phyloP scores from a whole-genome alignment of 345 rosid genomes.

The Hypericum androsaemum region DNA sequence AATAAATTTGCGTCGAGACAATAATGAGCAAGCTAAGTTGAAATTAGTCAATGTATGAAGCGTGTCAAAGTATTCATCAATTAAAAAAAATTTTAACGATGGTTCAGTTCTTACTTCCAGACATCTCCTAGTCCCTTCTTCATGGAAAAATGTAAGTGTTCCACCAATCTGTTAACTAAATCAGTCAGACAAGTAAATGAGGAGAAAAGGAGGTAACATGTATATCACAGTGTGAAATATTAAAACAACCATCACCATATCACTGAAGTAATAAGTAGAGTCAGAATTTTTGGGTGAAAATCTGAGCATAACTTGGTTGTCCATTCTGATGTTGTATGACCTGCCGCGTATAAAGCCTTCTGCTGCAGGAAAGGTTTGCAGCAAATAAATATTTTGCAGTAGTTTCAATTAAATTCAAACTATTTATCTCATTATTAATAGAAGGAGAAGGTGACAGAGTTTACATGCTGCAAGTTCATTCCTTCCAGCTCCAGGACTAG shows the following conservation, averaged over 20 bases:
- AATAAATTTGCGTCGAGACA: background rate
- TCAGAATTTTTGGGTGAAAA: conserved; percentile 88
- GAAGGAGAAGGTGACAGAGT: conserved; percentile 12
- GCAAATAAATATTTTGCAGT: conserved; percentile 30
- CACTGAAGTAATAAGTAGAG: conserved; percentile 90
- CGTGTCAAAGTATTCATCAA: background rate
- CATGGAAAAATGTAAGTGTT: conserved; percentile 89
- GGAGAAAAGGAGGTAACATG: background rate
- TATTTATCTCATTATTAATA: conserved; percentile 1
- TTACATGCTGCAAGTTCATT: conserved; percentile 59
- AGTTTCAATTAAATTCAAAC: conserved; percentile 12
- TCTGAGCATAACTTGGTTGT: conserved; percentile 76
- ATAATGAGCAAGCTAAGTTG: no score
- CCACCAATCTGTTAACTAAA: conserved; percentile 70
- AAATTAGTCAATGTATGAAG: background rate
- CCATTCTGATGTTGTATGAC: conserved; percentile 96
- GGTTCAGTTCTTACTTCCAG: conserved; percentile 57
- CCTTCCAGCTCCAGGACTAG: conserved; percentile 26
- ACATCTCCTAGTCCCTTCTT: conserved; percentile 79
- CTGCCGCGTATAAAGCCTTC: conserved; percentile 92
- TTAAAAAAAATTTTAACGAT: background rate
- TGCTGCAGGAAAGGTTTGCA: conserved; percentile 59
- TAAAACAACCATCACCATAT: conserved; percentile 43
- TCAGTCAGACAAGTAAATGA: conserved; percentile 10
- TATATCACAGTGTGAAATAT: background rate